Evolutionary conservation across 2,329 filamentous ascomycete genomes (phyloP), one percentile per base, ranked within the genome.

Genomic region (Fusarium napiforme): DNA sequence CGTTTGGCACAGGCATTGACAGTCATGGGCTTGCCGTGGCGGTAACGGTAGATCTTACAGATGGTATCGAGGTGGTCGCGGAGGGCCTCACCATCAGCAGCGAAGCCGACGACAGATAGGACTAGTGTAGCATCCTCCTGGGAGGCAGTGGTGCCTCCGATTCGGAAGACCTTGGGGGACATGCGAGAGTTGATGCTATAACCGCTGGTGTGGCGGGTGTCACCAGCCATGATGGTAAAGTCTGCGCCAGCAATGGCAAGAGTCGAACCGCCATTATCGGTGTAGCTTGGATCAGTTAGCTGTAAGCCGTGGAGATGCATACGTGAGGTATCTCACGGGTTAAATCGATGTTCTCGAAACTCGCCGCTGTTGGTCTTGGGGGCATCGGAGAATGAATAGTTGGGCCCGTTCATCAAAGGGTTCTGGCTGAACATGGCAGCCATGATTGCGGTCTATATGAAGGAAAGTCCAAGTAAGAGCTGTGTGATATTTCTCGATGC

Each of bases 121-220:
- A 98, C 90, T 79, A 99, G 93, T 61, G 91, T 93, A 59, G 94
- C 93, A 77, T 95, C 94, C 69, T 93, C 90, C 82, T 97, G 94
- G 63, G 94, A 92, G 59, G 94, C 90, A 46, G 93, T 95, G 69
- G 95, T 94, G 60, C 96, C 96, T 69, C 97, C 96, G 77, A 99
- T 97, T 85, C 93, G 95, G 90, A 97, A 99, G 72, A 99, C 93
- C 85, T 99, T 99, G 64, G 96, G 96, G 67, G 92, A 90, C 87
- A 93, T 96, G 79, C 96, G 93, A 67, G 95, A 95, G 90, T 99
- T 98, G 92, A 99, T 99, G 88, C 93, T 98, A 91, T 97, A 99
- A 81, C 97, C 96, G 74, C 93, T 93, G 63, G 95, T 97, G 80
- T 94, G 94, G 82, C 96, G 93, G 78, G 96, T 99, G 87, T 99